These are phyloP conservation scores for Lentinula novae-zelandiae DNA, from an alignment of 1,284 basidiomycete genomes.

Conservation along the genomic window DNA sequence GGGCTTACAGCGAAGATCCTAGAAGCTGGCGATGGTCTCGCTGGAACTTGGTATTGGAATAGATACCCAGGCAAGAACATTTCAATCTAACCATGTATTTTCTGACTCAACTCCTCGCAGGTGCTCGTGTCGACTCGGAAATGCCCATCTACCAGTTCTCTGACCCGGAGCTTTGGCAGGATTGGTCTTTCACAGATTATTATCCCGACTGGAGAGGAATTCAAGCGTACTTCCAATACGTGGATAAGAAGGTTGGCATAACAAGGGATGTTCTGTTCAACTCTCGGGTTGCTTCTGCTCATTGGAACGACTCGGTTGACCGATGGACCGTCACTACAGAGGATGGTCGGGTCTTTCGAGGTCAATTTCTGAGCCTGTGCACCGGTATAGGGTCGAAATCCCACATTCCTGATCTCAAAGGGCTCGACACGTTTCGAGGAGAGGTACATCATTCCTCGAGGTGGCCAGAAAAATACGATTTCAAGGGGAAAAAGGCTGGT, in stretches of 20 bases:
- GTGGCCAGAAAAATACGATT: constrained; percentile 22
- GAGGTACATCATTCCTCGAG: constrained; percentile 21
- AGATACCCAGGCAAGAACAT: background rate
- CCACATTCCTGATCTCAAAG: constrained; percentile 20
- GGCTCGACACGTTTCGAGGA: constrained; percentile 23
- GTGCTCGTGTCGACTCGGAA: constrained; percentile 7
- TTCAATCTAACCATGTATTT: background rate
- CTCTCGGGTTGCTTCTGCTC: constrained; percentile 12
- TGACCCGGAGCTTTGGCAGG: constrained; percentile 8
- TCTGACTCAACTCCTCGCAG: background rate
- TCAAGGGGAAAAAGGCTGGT: constrained; percentile 21
- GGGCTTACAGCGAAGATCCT: constrained; percentile 10
- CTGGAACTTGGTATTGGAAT: constrained; percentile 10
- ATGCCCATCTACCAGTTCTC: constrained; percentile 12
- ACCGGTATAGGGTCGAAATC: constrained; percentile 21
- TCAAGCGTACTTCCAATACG: constrained; percentile 12
- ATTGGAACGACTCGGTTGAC: constrained; percentile 10
- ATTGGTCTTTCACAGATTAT: constrained; percentile 10
- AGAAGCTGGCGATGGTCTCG: constrained; percentile 6
- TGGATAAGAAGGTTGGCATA: constrained; percentile 13
- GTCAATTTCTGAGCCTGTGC: constrained; percentile 10
- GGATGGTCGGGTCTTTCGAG: constrained; percentile 5
- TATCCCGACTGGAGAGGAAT: constrained; percentile 13
- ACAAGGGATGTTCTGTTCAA: constrained; percentile 12
- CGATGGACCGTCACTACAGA: constrained; percentile 12